Evolutionary conservation across 129 eudicot species (phyloP).

Genomic region (Flaveria brownii): DNA sequence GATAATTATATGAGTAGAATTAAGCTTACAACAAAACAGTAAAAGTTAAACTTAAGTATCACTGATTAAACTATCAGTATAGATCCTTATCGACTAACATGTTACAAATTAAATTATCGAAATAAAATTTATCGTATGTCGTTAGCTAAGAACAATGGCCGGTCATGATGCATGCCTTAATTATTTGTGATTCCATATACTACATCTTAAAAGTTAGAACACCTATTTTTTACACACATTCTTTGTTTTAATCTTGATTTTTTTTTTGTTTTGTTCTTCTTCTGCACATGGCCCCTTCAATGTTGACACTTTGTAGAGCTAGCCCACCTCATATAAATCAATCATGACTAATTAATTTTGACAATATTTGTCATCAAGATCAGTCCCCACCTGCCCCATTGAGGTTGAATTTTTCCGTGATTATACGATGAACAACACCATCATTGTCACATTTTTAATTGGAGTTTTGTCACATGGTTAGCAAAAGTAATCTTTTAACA

Average conservation of each 20-base stretch:
- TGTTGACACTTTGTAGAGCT: slow-evolving; percentile 22
- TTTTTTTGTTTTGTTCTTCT: background rate
- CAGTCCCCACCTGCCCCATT: slow-evolving; percentile 39
- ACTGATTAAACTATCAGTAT: too few relatives aligned
- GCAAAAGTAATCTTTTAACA: background rate
- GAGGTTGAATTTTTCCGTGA: slow-evolving; percentile 19
- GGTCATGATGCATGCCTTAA: too few relatives aligned
- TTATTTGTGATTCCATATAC: slow-evolving; percentile 16
- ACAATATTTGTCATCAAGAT: slow-evolving; percentile 38
- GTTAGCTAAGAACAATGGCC: too few relatives aligned
- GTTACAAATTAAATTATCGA: too few relatives aligned
- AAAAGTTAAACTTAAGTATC: too few relatives aligned
- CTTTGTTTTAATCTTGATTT: slow-evolving; percentile 22
- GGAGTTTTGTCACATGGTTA: slow-evolving; percentile 9
- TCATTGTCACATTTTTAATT: slow-evolving; percentile 8
- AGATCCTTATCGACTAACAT: too few relatives aligned
- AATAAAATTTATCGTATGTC: too few relatives aligned
- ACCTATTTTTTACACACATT: background rate
- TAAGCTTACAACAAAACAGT: too few relatives aligned
- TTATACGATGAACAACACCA: slow-evolving; percentile 16
- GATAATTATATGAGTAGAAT: too few relatives aligned
- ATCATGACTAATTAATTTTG: slow-evolving; percentile 37
- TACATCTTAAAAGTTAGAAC: background rate
- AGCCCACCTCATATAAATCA: slow-evolving; percentile 30
- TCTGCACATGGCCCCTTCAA: slow-evolving; percentile 21